Evolutionary conservation across 306 rosid species (phyloP).

Genomic region (Castanopsis chinensis): DNA sequence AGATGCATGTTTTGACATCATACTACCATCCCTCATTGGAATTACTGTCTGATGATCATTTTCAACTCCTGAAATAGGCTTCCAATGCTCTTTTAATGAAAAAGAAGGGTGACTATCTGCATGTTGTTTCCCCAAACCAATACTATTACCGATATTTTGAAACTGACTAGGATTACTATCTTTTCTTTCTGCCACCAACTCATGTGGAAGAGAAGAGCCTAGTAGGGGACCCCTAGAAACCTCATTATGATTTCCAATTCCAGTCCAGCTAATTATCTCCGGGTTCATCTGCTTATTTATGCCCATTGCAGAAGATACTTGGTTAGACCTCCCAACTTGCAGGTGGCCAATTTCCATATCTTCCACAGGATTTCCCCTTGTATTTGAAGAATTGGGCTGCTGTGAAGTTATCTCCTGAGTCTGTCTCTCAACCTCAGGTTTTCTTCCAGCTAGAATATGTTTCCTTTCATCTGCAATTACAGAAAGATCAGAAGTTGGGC

Average conservation of each 20-base stretch:
- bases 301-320: slow-evolving; percentile 47
- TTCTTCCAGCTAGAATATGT: slow-evolving; percentile 35
- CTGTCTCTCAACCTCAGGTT: slow-evolving; percentile 55
- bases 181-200: slow-evolving; percentile 59
- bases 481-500: slow-evolving; percentile 42
- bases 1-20: slow-evolving; percentile 49
- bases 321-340: slow-evolving; percentile 61
- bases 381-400: slow-evolving; percentile 50
- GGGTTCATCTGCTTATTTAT: slow-evolving; percentile 41
- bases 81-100: slow-evolving; percentile 77
- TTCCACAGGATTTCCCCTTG: slow-evolving; percentile 56
- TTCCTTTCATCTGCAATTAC: slow-evolving; percentile 53
- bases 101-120: slow-evolving; percentile 48
- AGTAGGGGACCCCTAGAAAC: slow-evolving; percentile 57
- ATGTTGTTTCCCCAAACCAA: slow-evolving; percentile 49
- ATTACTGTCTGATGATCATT: slow-evolving; percentile 46
- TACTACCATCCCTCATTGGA: slow-evolving; percentile 51
- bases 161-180: slow-evolving; percentile 54
- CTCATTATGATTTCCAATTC: slow-evolving; percentile 53
- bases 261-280: slow-evolving; percentile 53
- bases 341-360: slow-evolving; percentile 55
- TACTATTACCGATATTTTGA: slow-evolving; percentile 44
- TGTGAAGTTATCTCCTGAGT: slow-evolving; percentile 55
- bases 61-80: slow-evolving; percentile 55
- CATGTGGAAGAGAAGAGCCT: slow-evolving; percentile 58